Evolutionary conservation across 2,329 filamentous ascomycete species (phyloP), one percentile per base, ranked within the genome.

Genomic region (Ophiostoma sp.): DNA sequence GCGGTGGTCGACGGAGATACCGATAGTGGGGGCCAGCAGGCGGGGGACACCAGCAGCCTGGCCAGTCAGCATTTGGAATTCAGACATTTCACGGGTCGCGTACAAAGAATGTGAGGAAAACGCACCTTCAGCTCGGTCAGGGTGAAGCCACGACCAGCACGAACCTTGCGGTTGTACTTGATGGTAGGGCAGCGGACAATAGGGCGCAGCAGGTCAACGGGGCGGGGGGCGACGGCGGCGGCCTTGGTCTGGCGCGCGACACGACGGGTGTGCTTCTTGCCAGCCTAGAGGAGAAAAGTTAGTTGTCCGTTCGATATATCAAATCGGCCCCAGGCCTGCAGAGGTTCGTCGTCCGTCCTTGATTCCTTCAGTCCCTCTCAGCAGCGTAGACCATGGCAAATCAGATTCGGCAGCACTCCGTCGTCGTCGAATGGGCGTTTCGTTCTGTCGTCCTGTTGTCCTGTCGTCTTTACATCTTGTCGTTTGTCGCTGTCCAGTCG

Each of bases 91-190:
- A 3, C 14, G 8, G 5, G 4, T 58, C 11, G n/a, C 12, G 16
- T 12, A 27, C 18, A 3, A 27, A 60, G 6, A 7, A 11, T 40
- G 38, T 1, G 14, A 55, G n/a, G n/a, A 27, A 8, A 65, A 47
- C 81, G 74, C 90, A 97, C 94, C 93, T 99, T 99, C 81, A 99
- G 87, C 88, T 99, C 95, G 84, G 89, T 86, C 75, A 98, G 86
- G 77, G 94, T 92, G 90, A 99, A 99, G 81, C 95, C 95, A 86
- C 95, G 93, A 82, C 95, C 95, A 79, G 92, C 88, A 81, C 95
- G 90, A 79, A 96, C 91, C 81, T 93, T 93, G 81, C 95, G 93
- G 92, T 99, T 99, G 88, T 99, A 96, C 88, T 96, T 97, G 86
- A 97, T 83, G 77, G 92, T 94, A 79, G 95, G 94, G 90, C 94